These are phyloP conservation scores for Dissoconium aciculare DNA, from an alignment of 2,329 filamentous ascomycete species.

Conservation along the genomic window DNA sequence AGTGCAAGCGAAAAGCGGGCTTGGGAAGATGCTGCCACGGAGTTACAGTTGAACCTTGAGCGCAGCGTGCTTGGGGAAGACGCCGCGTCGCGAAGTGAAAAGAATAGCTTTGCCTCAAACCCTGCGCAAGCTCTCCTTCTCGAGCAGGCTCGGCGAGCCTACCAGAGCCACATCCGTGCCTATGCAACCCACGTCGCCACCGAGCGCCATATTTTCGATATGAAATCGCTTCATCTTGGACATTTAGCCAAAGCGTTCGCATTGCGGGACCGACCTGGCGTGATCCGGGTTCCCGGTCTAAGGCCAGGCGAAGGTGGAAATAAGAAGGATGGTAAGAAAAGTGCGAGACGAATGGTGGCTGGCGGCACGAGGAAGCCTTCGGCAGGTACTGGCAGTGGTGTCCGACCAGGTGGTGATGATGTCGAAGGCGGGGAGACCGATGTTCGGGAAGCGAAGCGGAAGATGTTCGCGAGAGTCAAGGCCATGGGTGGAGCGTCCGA, in stretches of 20 bases:
- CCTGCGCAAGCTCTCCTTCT: conserved; percentile 49
- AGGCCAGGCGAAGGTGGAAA: conserved; percentile 34
- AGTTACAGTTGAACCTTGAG: conserved; percentile 52
- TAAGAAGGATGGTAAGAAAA: conserved; percentile 18
- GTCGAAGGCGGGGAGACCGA: conserved; percentile 21
- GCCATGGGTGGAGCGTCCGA: conserved; percentile 39
- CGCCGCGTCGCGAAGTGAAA: no score
- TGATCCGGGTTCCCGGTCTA: conserved; percentile 46
- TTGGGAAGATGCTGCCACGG: conserved; percentile 52
- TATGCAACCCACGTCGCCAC: conserved; percentile 86
- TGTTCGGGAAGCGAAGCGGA: conserved; percentile 34
- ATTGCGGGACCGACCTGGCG: conserved; percentile 71
- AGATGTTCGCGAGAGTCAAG: conserved; percentile 40
- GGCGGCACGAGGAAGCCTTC: conserved; percentile 8
- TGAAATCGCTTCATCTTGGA: conserved; percentile 77
- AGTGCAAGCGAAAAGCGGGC: conserved; percentile 27
- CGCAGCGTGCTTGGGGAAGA: conserved; percentile 49
- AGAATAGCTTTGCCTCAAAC: no score
- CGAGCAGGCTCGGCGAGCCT: conserved; percentile 70
- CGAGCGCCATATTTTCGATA: conserved; percentile 79
- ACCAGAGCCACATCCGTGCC: conserved; percentile 80
- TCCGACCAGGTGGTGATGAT: conserved; percentile 15
- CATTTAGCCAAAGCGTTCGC: conserved; percentile 91
- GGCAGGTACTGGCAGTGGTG: background rate
- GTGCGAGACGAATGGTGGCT: conserved; percentile 20